These are phyloP conservation scores for Lactifluus volemus DNA, from an alignment of 768 basidiomycete genomes.

Conservation along the genomic window DNA sequence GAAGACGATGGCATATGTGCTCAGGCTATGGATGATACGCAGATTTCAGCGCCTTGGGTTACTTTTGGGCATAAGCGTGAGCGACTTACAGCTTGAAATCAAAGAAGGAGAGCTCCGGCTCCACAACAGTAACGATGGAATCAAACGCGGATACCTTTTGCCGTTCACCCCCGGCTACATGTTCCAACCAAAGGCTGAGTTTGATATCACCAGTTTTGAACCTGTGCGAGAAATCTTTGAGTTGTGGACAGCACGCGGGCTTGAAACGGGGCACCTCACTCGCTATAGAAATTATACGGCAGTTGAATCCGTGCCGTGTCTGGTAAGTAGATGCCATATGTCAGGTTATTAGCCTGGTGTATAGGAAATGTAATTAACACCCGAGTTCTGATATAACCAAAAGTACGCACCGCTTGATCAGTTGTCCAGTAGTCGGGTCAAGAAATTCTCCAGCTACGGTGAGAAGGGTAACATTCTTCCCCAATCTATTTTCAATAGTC, in stretches of 20 bases:
- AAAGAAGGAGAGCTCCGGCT: constrained; percentile 68
- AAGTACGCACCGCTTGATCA: constrained; percentile 64
- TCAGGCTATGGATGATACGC: constrained; percentile 31
- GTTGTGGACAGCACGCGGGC: not conserved
- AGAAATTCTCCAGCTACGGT: constrained; percentile 60
- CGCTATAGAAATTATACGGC: constrained; percentile 71
- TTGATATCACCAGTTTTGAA: constrained; percentile 30
- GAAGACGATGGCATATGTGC: constrained; percentile 63
- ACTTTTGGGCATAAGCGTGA: constrained; percentile 9
- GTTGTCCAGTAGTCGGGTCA: constrained; percentile 47
- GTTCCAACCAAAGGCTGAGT: constrained; percentile 71
- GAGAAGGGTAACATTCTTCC: constrained; percentile 59
- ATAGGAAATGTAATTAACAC: not conserved
- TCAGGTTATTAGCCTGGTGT: constrained; percentile 48
- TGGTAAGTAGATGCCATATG: constrained; percentile 44
- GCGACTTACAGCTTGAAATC: constrained; percentile 68
- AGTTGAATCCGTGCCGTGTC: constrained; percentile 52
- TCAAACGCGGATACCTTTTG: constrained; percentile 66
- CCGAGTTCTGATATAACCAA: not conserved
- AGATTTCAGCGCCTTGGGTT: not conserved
- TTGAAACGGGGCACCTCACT: constrained; percentile 42
- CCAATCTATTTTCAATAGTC: constrained; percentile 67
- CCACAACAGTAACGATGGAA: constrained; percentile 68
- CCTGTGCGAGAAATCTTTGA: not conserved
- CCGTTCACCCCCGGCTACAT: constrained; percentile 44